Conservation (phyloP, 2,329 filamentous ascomycete species). For the Colletotrichum sp. region DNA sequence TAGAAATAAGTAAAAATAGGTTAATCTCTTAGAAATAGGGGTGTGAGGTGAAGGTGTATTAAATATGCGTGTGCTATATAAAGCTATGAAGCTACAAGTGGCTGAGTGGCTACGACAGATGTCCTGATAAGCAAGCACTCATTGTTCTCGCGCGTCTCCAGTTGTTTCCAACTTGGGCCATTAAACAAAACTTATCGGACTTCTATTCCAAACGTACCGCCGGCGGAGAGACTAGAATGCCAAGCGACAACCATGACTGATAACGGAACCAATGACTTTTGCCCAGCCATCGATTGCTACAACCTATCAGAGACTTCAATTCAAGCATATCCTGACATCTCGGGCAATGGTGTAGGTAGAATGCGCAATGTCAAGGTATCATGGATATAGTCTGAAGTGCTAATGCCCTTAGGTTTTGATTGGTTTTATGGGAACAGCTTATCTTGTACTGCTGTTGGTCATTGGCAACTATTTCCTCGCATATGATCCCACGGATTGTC, state of each 20-base stretch:
- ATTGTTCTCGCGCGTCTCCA: rapidly evolving
- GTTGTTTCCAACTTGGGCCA: not conserved
- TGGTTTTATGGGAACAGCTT: not conserved
- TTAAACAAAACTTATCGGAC: not conserved
- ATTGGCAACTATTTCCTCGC: not conserved
- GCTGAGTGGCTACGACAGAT: too few species aligned
- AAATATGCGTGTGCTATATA: too few species aligned
- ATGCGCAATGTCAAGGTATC: not conserved
- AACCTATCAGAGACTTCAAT: not conserved
- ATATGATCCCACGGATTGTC: not conserved
- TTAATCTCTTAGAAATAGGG: too few species aligned
- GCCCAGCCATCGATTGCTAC: not conserved
- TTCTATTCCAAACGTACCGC: not conserved
- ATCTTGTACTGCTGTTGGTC: not conserved
- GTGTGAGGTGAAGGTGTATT: too few species aligned
- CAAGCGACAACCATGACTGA: not conserved
- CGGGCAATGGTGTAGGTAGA: not conserved
- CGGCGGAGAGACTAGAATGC: rapidly evolving
- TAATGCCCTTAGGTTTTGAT: not conserved
- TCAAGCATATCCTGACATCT: not conserved
- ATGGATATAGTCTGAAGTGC: not conserved
- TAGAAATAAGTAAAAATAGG: too few species aligned
- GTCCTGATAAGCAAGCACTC: not conserved
- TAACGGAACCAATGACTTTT: not conserved
- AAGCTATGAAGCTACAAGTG: too few species aligned